Evolutionary conservation across 768 basidiomycete species (phyloP).

Genomic region (Mycena amicta): DNA sequence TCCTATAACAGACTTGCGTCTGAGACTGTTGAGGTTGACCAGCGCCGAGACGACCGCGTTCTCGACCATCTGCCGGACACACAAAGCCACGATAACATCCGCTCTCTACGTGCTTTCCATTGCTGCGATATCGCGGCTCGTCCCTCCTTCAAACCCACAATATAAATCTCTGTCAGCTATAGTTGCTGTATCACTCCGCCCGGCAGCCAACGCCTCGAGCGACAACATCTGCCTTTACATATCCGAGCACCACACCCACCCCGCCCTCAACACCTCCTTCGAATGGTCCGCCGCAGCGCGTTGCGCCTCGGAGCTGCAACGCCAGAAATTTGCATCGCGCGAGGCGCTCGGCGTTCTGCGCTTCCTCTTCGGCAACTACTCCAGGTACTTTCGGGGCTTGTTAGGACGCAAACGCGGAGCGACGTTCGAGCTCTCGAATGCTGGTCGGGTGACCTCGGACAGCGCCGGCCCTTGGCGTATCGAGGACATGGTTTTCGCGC

Average conservation of each 20-base stretch:
- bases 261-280: slow-evolving; percentile 28
- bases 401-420: slow-evolving; percentile 35
- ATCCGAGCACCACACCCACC: slow-evolving; percentile 26
- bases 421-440: slow-evolving; percentile 40
- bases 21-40: no score
- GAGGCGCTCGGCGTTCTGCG: slow-evolving; percentile 35
- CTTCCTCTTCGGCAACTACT: slow-evolving; percentile 35
- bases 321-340: slow-evolving; percentile 19
- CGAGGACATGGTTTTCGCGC: slow-evolving; percentile 29
- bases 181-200: slow-evolving; percentile 40
- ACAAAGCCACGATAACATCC: slow-evolving; percentile 29
- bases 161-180: slow-evolving; percentile 24
- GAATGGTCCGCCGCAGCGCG: slow-evolving; percentile 35
- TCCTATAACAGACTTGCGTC: no score
- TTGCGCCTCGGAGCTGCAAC: slow-evolving; percentile 30
- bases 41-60: neutral
- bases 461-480: slow-evolving; percentile 22
- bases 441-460: slow-evolving; percentile 32
- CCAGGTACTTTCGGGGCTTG: slow-evolving; percentile 29
- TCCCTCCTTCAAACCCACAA: slow-evolving; percentile 15
- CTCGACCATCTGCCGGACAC: slow-evolving; percentile 3
- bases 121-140: slow-evolving; percentile 28
- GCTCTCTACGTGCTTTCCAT: slow-evolving; percentile 28
- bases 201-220: slow-evolving; percentile 26
- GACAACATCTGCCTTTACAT: slow-evolving; percentile 37